A percentile compares a stretch with the other conserved stretches of the same genome.
These are phyloP conservation scores for Ceratobasidium sp. DNA, from an alignment of 1,284 basidiomycete genomes.

Conservation along the genomic window DNA sequence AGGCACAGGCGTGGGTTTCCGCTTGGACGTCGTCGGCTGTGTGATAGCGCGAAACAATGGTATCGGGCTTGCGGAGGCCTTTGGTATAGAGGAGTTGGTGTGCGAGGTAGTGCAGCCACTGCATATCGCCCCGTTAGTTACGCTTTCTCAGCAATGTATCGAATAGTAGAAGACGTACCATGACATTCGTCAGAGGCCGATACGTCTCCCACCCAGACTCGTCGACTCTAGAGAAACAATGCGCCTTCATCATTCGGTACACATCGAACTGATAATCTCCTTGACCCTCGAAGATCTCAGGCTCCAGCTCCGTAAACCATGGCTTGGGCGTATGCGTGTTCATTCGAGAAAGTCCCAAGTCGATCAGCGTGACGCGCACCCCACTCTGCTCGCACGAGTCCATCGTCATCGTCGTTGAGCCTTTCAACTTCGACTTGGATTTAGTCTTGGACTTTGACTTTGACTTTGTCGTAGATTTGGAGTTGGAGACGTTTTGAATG, in stretches of 20 bases:
- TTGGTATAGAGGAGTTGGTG: constrained; percentile 77
- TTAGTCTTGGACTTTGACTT: constrained; percentile 27
- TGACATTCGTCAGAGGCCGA: constrained; percentile 85
- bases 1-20: constrained; percentile 53
- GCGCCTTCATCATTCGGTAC: constrained; percentile 85
- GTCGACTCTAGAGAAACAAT: constrained; percentile 55
- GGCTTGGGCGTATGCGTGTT: constrained; percentile 51
- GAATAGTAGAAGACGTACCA: constrained; percentile 65
- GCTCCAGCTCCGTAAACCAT: constrained; percentile 63
- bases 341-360: constrained; percentile 92
- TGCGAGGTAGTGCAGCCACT: constrained; percentile 87
- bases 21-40: constrained; percentile 46
- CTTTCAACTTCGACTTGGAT: constrained; percentile 42
- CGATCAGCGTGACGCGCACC: constrained; percentile 76
- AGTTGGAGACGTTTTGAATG: constrained; percentile 65
- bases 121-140: constrained; percentile 25
- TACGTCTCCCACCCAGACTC: constrained; percentile 70
- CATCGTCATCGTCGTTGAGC: constrained; percentile 57
- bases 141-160: constrained; percentile 27
- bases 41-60: constrained; percentile 49
- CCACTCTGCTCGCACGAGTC: constrained; percentile 73
- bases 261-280: constrained; percentile 96
- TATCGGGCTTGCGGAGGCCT: constrained; percentile 62
- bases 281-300: constrained; percentile 85
- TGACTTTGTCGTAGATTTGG: constrained; percentile 12